phyloP scores from a whole-genome alignment of 1,284 basidiomycete genomes.

The Phaffia rhodozyma region DNA sequence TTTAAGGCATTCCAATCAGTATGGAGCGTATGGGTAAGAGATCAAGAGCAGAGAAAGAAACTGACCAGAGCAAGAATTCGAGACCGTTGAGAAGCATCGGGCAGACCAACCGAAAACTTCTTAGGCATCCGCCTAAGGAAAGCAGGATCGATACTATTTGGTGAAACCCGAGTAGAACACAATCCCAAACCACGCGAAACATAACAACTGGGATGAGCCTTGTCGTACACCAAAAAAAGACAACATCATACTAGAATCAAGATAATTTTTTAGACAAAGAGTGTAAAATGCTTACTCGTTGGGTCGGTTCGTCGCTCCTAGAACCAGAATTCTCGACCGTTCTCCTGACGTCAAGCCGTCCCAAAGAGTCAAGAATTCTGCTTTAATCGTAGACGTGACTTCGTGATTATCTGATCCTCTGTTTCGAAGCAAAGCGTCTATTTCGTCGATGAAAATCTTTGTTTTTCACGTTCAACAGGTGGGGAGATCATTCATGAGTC shows the following conservation, averaged over 20 bases:
- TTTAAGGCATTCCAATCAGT: background rate
- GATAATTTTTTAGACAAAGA: background rate
- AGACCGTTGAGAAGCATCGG: constrained; percentile 64
- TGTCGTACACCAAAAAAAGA: background rate
- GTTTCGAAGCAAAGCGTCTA: constrained; percentile 81
- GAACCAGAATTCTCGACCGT: constrained; percentile 66
- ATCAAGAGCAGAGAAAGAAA: constrained; percentile 4
- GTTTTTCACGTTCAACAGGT: background rate
- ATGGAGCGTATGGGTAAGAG: background rate
- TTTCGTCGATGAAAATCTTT: constrained; percentile 66
- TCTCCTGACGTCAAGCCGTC: constrained; percentile 81
- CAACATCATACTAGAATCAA: background rate
- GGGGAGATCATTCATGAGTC: background rate
- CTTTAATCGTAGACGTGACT: constrained; percentile 98
- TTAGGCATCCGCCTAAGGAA: constrained; percentile 96
- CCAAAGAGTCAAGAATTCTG: constrained; percentile 99
- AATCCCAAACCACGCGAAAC: background rate
- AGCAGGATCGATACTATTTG: constrained; percentile 82
- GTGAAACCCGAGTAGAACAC: background rate
- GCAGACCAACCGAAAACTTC: constrained; percentile 81
- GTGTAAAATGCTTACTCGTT: constrained; percentile 28
- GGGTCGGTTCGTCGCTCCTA: constrained; percentile 92
- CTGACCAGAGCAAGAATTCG: constrained; percentile 79
- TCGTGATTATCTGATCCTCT: constrained; percentile 82
- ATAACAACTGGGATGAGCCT: background rate